Evolutionary conservation across 139 green algal genomes (phyloP).

Genomic region (Micractinium sp.): DNA sequence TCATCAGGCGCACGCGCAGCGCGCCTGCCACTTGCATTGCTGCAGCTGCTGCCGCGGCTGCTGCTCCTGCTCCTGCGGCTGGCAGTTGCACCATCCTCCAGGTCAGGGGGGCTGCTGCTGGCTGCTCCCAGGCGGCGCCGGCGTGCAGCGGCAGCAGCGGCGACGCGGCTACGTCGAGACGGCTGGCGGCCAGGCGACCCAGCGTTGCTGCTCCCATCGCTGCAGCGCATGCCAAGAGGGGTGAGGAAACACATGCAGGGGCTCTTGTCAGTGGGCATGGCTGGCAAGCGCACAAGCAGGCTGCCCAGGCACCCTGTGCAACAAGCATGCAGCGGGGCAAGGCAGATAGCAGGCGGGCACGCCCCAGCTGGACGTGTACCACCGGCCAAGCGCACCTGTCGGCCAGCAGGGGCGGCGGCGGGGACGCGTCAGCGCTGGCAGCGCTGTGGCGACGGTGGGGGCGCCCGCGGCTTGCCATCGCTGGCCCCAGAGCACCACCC

Average conservation of each 20-base stretch:
- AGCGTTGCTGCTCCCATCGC: background rate
- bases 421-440: background rate
- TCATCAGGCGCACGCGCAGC: background rate
- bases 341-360: too few relatives aligned
- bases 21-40: background rate
- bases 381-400: background rate
- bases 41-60: background rate
- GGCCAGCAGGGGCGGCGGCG: background rate
- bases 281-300: background rate
- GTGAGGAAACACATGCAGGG: background rate
- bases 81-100: background rate
- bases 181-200: background rate
- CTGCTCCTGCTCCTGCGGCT: background rate
- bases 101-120: slow-evolving; percentile 3
- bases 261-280: too few relatives aligned
- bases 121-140: background rate
- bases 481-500: background rate
- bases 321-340: background rate
- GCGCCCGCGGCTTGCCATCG: background rate
- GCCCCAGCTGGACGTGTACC: too few relatives aligned
- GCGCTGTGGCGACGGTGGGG: background rate
- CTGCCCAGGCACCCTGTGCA: background rate
- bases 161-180: background rate
- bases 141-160: background rate
- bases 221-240: background rate